Conservation (phyloP, 257 asterid species). For the Gardenia jasminoides region DNA sequence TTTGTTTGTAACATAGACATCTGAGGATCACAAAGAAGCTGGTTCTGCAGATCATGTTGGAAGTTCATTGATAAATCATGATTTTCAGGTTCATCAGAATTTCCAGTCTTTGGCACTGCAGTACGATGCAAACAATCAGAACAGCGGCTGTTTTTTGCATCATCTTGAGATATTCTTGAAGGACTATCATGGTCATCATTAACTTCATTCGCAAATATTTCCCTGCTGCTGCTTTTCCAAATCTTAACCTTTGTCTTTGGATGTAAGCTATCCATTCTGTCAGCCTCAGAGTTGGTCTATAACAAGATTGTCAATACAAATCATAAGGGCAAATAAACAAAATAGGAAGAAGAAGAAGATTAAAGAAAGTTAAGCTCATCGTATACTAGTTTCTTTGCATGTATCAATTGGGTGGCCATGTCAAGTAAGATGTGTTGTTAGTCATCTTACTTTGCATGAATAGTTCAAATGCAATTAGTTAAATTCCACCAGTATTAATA, state of each 20-base stretch:
- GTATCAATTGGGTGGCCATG: too few relatives aligned
- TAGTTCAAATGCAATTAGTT: not conserved
- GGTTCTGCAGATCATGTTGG: conserved; percentile 30
- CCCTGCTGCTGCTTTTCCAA: conserved; percentile 42
- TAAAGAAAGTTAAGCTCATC: too few relatives aligned
- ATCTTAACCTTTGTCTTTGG: conserved; percentile 31
- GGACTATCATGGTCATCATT: conserved; percentile 20
- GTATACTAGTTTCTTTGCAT: too few relatives aligned
- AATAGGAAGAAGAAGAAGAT: not conserved
- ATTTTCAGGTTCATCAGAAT: conserved; percentile 27
- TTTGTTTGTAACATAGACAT: conserved; percentile 21
- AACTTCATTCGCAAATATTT: conserved; percentile 15
- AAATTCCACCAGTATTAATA: not conserved
- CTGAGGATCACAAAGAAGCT: conserved; percentile 16
- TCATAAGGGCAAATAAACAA: not conserved
- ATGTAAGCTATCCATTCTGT: conserved; percentile 39
- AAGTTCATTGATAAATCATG: conserved; percentile 14
- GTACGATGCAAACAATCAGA: conserved; percentile 23
- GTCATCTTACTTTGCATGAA: not conserved
- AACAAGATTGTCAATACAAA: not conserved
- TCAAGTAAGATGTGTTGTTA: not conserved
- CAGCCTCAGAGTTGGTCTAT: not conserved
- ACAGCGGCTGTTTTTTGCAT: conserved; percentile 22
- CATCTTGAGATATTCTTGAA: conserved; percentile 23
- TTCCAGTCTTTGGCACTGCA: conserved; percentile 12